Base-by-base conservation (phyloP, 768 basidiomycete genomes). In the Coprinopsis cinerea region DNA sequence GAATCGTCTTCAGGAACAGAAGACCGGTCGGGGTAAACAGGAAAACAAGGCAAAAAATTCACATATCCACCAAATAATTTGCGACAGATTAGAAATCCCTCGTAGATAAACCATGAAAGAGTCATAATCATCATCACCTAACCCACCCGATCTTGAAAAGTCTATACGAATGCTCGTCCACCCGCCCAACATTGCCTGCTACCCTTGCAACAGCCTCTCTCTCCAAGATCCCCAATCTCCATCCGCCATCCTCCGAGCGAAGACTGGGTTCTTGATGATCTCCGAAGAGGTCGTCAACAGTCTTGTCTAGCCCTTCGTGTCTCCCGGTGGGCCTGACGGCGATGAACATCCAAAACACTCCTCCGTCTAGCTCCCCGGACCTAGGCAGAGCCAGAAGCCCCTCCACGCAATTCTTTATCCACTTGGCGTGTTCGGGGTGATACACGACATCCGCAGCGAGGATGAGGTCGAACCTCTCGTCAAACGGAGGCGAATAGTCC, bases 361-460 rank as follows among this genome's bases (percentile, higher is more conserved):
- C 80, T 9, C 64, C 56, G 53, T 44, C 44, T 48, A 25, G 53
- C 13, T 55, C 45, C 27, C 52, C 20, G n/a, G 44, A 27, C n/a
- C 18, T 18, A 4, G 69, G 71, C 4, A 60, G 63, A 3, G 52
- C 44, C 9, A 91, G 71, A 37, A 80, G 66, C 28, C 59, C 64
- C 57, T 74, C 73, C 18, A 84, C 81, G 47, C 85, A 87, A 2
- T 57, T 59, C 45, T 76, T 76, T 58, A 92, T 85, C 83, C 82
- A 88, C 9, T 61, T 51, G 2, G 85, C 83, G 59, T 90, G 88
- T 15, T 73, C 64, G 0, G 80, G 77, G 53, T 88, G 76, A 63
- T 92, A 92, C 7, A 91, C 72, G 46, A 90, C 81, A 56, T 92
- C 88, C 26, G 90, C 88, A 0, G 82, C 90, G 32, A 92, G 68